Conservation (phyloP, 2,329 filamentous ascomycete species). For the Monosporascus sp. region DNA sequence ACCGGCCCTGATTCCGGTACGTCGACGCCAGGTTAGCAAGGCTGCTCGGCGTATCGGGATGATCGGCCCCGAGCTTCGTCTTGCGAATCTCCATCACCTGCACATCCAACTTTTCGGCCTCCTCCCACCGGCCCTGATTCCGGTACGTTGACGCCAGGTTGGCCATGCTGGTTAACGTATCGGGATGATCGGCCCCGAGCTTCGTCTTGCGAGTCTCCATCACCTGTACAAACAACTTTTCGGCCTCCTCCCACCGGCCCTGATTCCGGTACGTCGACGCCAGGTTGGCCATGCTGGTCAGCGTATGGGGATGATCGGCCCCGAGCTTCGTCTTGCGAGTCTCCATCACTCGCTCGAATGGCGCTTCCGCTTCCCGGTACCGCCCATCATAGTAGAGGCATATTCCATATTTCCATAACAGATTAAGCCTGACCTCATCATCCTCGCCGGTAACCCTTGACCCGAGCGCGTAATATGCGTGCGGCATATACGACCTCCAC, state of each 20-base stretch:
- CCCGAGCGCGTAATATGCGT: background rate
- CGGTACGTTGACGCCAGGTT: background rate
- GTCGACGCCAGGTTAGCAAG: background rate
- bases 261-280: background rate
- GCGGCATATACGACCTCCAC: background rate
- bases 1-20: conserved; percentile 3
- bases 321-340: conserved; percentile 7
- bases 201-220: conserved; percentile 4
- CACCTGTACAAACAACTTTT: no score
- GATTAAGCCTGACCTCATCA: background rate
- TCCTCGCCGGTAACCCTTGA: no score
- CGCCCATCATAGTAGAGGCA: background rate
- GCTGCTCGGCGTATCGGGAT: background rate
- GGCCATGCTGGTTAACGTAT: conserved; percentile 4
- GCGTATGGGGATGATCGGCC: conserved; percentile 8
- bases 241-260: no score
- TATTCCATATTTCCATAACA: no score
- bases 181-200: conserved; percentile 11
- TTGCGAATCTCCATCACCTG: no score
- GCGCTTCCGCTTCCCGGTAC: conserved; percentile 6
- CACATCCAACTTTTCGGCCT: no score
- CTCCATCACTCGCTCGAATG: conserved; percentile 10
- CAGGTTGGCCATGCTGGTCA: conserved; percentile 3
- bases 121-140: no score
- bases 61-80: no score